Conservation (phyloP, 2,329 filamentous ascomycete genomes). For the Magnaporthales sp. region DNA sequence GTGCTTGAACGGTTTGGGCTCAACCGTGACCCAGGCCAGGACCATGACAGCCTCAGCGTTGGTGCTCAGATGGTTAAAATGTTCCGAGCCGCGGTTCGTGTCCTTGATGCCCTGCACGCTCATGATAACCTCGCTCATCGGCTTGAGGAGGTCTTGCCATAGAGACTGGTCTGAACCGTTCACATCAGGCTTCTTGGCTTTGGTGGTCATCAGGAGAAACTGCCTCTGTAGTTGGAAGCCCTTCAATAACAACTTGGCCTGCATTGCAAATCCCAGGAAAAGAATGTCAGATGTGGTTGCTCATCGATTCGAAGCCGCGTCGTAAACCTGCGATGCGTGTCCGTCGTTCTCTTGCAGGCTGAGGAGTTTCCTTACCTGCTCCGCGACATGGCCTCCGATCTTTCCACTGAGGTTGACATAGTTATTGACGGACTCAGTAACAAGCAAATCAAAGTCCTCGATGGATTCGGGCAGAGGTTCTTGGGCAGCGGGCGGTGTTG, state of each 20-base stretch:
- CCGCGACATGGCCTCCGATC: conserved; percentile 67
- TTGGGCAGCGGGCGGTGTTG: conserved; percentile 27
- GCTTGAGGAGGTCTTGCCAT: conserved; percentile 73
- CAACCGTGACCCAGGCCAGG: conserved; percentile 82
- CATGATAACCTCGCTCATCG: conserved; percentile 75
- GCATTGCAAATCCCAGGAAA: neutral
- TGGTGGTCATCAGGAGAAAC: conserved; percentile 80
- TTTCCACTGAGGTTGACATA: conserved; percentile 73
- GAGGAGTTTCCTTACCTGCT: conserved; percentile 57
- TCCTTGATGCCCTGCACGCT: conserved; percentile 76
- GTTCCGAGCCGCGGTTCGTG: conserved; percentile 62
- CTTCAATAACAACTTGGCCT: conserved; percentile 43
- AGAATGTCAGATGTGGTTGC: neutral
- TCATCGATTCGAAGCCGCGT: neutral
- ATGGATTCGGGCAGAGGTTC: conserved; percentile 67
- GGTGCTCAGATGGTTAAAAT: conserved; percentile 76
- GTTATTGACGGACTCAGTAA: conserved; percentile 63
- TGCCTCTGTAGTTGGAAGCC: conserved; percentile 80
- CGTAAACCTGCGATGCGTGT: neutral
- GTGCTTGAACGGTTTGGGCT: conserved; percentile 74
- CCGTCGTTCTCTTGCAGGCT: neutral
- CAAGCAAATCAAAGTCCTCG: conserved; percentile 77
- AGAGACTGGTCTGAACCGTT: conserved; percentile 47
- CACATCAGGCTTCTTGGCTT: conserved; percentile 84
- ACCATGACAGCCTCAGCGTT: conserved; percentile 86